Evolutionary conservation across 106 monocot species (phyloP), one percentile per base, ranked within the genome.

Genomic region (Dendrobium chrysotoxum): DNA sequence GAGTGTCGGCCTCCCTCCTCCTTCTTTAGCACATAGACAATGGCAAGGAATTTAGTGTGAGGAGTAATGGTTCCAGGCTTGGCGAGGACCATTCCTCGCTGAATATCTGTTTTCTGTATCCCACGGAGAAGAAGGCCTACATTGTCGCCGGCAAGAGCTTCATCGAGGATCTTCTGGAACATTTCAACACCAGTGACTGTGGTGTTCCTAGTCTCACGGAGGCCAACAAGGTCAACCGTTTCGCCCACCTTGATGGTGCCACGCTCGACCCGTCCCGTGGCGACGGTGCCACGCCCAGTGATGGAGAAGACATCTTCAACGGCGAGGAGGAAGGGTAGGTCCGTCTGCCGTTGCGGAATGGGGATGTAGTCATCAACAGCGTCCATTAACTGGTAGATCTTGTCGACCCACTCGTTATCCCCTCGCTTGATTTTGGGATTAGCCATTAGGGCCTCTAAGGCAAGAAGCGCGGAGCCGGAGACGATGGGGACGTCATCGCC

Each of bases 221-320:
- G 84, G 20, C 93, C 93, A 10, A 93, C 89, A 12, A 93, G 28
- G 7, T 89, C 95, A 13, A 96, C 77, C 0, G 88, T 86, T 0
- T 93, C 93, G 0, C 91, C 88, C 11, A 93, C 84, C 85, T 90
- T 96, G 16, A 96, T 50, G 3, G 82, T 91, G 28, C 95, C 95
- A 73, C 95, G 86, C 81, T 96, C 95, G 4, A 93, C 84, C 18
- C 95, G 79, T 0, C 95, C 95, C 4, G 95, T 96, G 84, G 95
- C 91, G 25, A 96, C 95, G 8, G 95, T 96, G 3, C 95, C 95
- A 39, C 95, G 89, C 0, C 95, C 92, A 17, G 95, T 96, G 85
- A 97, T 97, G 30, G 96, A 97, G 86, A 97, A 97, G 18, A 97
- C 96, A 61, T 97, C 96, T 61, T 94, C 96, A 20, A 97, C 67